Conservation (phyloP, 176 grass and related monocot species). For the Cymbopogon citratus region DNA sequence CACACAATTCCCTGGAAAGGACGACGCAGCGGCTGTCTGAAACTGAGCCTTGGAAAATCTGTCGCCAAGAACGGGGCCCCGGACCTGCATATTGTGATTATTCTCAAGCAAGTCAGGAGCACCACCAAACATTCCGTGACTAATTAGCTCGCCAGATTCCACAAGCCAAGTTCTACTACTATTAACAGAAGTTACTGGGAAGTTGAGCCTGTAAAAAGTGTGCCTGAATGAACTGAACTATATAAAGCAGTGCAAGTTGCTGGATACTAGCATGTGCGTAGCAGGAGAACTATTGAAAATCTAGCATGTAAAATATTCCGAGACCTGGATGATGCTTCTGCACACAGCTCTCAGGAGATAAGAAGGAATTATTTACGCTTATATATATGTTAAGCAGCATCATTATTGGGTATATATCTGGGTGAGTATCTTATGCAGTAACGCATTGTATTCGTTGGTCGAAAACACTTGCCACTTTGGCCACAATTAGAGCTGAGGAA, state of each 20-base stretch:
- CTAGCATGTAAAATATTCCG: background rate
- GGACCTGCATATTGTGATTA: background rate
- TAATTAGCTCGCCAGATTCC: constrained; percentile 25
- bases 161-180: background rate
- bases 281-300: background rate
- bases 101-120: background rate
- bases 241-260: background rate
- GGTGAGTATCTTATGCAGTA: constrained; percentile 23
- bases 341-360: background rate
- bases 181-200: constrained; percentile 32
- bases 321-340: background rate
- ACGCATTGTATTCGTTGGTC: background rate
- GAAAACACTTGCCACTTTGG: constrained; percentile 12
- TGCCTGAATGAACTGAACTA: background rate
- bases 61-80: constrained; percentile 1
- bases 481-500: background rate
- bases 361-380: constrained; percentile 2
- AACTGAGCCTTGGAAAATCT: constrained; percentile 31
- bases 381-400: background rate
- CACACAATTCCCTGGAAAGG: constrained; percentile 21
- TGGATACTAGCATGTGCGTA: background rate
- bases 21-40: constrained; percentile 10
- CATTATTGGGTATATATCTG: background rate
- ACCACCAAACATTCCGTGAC: background rate
- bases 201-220: background rate